Percentiles rank a stretch among this genome's conserved stretches.
Conservation (phyloP, 352 stramenopile species). For the Thraustochytrium striatum region DNA sequence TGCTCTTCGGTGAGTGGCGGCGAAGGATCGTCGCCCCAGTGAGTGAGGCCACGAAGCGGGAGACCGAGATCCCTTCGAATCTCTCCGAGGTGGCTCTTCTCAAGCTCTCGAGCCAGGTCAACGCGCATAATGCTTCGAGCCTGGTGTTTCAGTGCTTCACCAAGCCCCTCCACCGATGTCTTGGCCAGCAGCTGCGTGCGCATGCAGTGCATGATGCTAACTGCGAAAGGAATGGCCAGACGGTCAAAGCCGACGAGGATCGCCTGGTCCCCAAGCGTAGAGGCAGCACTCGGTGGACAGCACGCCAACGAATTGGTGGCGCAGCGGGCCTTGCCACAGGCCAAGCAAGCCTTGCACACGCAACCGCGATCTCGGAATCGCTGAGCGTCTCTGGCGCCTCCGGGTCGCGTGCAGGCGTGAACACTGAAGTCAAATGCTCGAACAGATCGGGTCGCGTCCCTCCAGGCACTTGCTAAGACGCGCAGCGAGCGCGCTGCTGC, state of each 20-base stretch:
- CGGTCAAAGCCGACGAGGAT: slow-evolving; percentile 35
- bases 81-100: background rate
- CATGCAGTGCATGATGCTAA: background rate
- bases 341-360: too few species aligned
- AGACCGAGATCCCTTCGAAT: background rate
- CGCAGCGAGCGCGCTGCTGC: too few species aligned
- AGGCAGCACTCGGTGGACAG: slow-evolving; percentile 12
- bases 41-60: background rate
- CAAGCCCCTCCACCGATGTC: background rate
- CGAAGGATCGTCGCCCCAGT: background rate
- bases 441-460: too few species aligned
- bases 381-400: too few species aligned
- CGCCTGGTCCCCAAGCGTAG: slow-evolving; percentile 24
- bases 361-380: too few species aligned
- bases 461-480: too few species aligned
- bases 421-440: too few species aligned
- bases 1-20: background rate
- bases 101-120: background rate
- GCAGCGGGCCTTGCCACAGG: background rate
- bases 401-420: too few species aligned
- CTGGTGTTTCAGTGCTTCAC: slow-evolving; percentile 3
- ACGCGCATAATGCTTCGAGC: background rate
- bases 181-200: slow-evolving; percentile 21
- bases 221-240: background rate
- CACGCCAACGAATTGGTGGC: background rate